phyloP scores from a whole-genome alignment of 1,139 yeast species.

The Candida neerlandica region DNA sequence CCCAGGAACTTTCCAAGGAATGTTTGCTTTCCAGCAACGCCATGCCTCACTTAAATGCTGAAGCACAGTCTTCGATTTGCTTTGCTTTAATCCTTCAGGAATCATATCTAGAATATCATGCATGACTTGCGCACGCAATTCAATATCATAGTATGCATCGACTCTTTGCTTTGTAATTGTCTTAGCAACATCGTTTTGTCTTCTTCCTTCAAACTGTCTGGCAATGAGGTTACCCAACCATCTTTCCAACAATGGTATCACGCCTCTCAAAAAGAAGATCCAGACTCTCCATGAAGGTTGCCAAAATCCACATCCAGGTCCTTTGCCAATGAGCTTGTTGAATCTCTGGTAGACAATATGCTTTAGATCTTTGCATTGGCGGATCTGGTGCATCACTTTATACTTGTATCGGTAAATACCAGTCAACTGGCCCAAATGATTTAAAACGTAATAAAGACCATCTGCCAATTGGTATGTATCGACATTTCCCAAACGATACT shows the following conservation, averaged over 20 bases:
- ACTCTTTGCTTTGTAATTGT: conserved; percentile 94
- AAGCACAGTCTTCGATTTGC: conserved; percentile 80
- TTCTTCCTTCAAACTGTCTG: conserved; percentile 95
- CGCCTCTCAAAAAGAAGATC: conserved; percentile 90
- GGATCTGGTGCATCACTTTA: conserved; percentile 96
- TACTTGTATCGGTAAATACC: conserved; percentile 97
- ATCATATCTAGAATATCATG: conserved; percentile 96
- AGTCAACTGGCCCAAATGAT: conserved; percentile 92
- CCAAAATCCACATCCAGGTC: conserved; percentile 99
- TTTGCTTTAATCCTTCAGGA: conserved; percentile 90
- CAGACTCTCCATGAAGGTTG: conserved; percentile 99
- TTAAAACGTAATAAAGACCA: conserved; percentile 85
- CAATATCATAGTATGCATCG: conserved; percentile 93
- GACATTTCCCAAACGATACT: conserved; percentile 82
- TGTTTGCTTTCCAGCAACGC: conserved; percentile 99
- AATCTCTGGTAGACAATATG: conserved; percentile 86
- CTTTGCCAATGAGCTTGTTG: conserved; percentile 84
- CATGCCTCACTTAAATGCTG: conserved; percentile 98
- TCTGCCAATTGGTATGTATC: conserved; percentile 96
- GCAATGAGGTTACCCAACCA: conserved; percentile 93
- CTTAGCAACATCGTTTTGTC: conserved; percentile 88
- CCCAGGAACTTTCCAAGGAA: conserved; percentile 98
- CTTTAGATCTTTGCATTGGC: conserved; percentile 93
- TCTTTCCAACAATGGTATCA: conserved; percentile 87
- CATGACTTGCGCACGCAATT: conserved; percentile 90